A percentile compares a stretch with the other conserved stretches of the same genome.
phyloP scores from a whole-genome alignment of 768 basidiomycete species.

The Fomitopsis serialis region DNA sequence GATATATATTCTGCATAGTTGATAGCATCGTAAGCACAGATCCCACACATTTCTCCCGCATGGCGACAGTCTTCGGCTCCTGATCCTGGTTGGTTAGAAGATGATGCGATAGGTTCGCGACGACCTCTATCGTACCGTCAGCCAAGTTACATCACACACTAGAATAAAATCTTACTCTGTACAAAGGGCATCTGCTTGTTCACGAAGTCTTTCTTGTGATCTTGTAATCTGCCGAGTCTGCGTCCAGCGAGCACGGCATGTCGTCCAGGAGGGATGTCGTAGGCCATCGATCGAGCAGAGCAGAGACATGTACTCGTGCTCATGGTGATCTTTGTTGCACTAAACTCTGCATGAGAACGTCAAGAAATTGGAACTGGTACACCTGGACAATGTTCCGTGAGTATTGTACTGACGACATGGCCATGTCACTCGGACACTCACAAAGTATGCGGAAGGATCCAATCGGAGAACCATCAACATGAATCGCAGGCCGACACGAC shows the following conservation, averaged over 20 bases:
- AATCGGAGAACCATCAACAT: conserved; percentile 50
- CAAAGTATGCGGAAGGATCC: conserved; percentile 57
- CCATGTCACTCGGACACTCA: conserved; percentile 25
- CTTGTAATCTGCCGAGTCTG: conserved; percentile 11
- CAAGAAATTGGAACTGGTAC: conserved; percentile 44
- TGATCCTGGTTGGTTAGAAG: conserved; percentile 25
- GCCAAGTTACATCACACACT: neutral
- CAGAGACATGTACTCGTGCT: conserved; percentile 51
- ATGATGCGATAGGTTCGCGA: conserved; percentile 36
- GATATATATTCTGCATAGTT: conserved; percentile 42
- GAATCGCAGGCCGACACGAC: conserved; percentile 59
- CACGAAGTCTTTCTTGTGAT: conserved; percentile 22
- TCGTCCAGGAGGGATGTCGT: conserved; percentile 46
- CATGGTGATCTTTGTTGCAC: conserved; percentile 44
- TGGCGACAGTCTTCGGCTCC: conserved; percentile 20
- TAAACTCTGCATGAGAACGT: conserved; percentile 47
- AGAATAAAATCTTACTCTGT: conserved; percentile 26
- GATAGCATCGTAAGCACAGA: conserved; percentile 43
- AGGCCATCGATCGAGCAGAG: conserved; percentile 56
- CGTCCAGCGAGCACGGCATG: conserved; percentile 21
- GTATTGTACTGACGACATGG: neutral
- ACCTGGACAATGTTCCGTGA: conserved; percentile 27
- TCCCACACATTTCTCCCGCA: conserved; percentile 35
- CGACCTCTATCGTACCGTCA: conserved; percentile 32
- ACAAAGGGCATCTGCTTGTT: conserved; percentile 33